Evolutionary conservation across 2,329 filamentous ascomycete genomes (phyloP).

Genomic region (Elsinoe batatas): DNA sequence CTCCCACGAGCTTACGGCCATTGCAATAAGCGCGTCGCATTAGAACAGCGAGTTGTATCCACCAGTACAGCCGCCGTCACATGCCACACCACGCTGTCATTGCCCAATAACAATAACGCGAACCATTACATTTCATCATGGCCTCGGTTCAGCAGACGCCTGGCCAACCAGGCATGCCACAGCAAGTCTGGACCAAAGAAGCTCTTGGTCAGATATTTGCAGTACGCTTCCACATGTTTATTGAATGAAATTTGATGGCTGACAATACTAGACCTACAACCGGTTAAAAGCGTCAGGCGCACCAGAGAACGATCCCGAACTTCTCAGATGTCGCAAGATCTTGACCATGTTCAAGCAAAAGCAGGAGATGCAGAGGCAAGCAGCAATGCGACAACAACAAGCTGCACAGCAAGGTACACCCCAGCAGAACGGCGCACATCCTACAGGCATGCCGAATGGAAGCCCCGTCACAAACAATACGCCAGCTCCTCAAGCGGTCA

Average conservation of each 20-base stretch:
- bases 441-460: conserved; percentile 41
- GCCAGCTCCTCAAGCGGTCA: conserved; percentile 27
- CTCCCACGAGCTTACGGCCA: not conserved
- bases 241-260: not conserved
- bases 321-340: conserved; percentile 69
- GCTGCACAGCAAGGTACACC: conserved; percentile 38
- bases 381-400: conserved; percentile 38
- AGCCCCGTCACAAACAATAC: conserved; percentile 28
- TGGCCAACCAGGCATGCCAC: conserved; percentile 6
- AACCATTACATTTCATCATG: conserved; percentile 1
- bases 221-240: conserved; percentile 10
- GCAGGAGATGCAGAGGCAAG: conserved; percentile 30
- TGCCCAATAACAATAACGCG: not conserved
- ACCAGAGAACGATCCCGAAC: conserved; percentile 74
- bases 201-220: not conserved
- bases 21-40: conserved; percentile 7
- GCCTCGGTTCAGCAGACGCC: conserved; percentile 11
- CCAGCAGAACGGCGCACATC: conserved; percentile 42
- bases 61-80: not conserved
- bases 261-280: conserved; percentile 60
- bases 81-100: not conserved
- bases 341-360: conserved; percentile 47
- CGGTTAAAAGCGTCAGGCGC: conserved; percentile 82
- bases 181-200: conserved; percentile 9
- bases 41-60: not conserved